Conservation (phyloP, 148 eudicot genomes). For the Oxyria digyna region DNA sequence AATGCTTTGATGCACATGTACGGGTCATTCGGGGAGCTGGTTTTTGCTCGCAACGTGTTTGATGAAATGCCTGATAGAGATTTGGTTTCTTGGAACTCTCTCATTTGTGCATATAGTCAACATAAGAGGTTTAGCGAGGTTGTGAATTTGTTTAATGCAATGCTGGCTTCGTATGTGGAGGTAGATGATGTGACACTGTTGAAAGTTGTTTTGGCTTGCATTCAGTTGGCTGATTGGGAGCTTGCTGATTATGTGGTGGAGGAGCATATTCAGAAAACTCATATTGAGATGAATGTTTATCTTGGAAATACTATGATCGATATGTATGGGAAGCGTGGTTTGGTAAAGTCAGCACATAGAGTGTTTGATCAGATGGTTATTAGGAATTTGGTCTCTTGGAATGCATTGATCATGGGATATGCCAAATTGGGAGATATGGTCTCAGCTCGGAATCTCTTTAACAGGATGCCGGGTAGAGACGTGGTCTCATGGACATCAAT, state of each 20-base stretch:
- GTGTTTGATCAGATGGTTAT: slow-evolving; percentile 48
- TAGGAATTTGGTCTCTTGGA: slow-evolving; percentile 62
- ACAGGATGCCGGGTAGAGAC: slow-evolving; percentile 58
- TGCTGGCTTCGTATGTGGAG: slow-evolving; percentile 31
- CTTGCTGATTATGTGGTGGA: slow-evolving; percentile 29
- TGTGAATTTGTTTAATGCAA: slow-evolving; percentile 30
- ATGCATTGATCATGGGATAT: slow-evolving; percentile 46
- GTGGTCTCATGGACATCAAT: slow-evolving; percentile 72
- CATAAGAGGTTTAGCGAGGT: slow-evolving; percentile 32
- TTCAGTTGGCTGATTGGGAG: slow-evolving; percentile 34
- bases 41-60: slow-evolving; percentile 39
- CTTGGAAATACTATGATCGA: slow-evolving; percentile 65
- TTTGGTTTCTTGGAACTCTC: slow-evolving; percentile 70
- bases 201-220: slow-evolving; percentile 59
- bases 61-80: slow-evolving; percentile 52
- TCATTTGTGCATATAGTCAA: slow-evolving; percentile 66
- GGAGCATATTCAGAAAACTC: slow-evolving; percentile 32
- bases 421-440: slow-evolving; percentile 40
- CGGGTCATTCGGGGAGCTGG: slow-evolving; percentile 34
- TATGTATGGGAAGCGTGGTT: slow-evolving; percentile 49
- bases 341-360: slow-evolving; percentile 28
- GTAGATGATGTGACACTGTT: slow-evolving; percentile 61
- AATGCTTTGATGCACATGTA: slow-evolving; percentile 69
- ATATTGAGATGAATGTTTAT: slow-evolving; percentile 45
- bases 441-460: slow-evolving; percentile 37